Base-by-base conservation (phyloP, 1,139 yeast species). In the Lipomyces yarrowii region DNA sequence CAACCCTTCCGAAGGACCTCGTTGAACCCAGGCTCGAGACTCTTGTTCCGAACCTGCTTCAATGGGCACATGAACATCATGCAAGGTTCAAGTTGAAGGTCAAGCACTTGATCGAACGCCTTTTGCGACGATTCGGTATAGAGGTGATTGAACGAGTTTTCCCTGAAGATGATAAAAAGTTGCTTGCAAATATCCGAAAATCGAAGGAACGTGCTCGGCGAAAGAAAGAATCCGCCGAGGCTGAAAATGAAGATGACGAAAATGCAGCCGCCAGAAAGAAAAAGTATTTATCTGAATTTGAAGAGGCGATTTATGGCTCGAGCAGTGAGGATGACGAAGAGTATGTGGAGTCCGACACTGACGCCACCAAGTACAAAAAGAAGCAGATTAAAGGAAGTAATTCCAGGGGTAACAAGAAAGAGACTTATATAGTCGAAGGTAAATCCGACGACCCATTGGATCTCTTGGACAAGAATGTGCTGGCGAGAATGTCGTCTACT, bases 61-160 rank as follows among this genome's bases (percentile, higher is more conserved):
- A 87, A 71, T 93, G 98, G 96, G 91, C 97, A 56, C 96, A 91
- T 77, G 98, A 92, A 77, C 98, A 93, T 79, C 91, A 91, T 74
- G 96, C 96, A 55, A 97, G 92, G 75, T 93, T 96, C 83, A 91
- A 91, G 77, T 85, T 92, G 37, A 93, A 91, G 78, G 96, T 94
- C 56, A 91, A 91, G 80, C 98, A 94, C 75, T 89, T 94, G 69
- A 82, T 94, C 70, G 99, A 94, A 81, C 86, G 99, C 74, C 82
- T 94, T 74, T 86, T 94, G 64, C 86, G 99, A 77, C 88, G 92
- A 74, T 92, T 91, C 75, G 98, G 99, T 21, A 84, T 86, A 70
- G 98, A 92, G 52, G 84, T 81, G 52, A 85, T 94, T 65, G 97
- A 90, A 75, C 81, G 81, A 63, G 86, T 87, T 62, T 92, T 94